These are phyloP conservation scores for Exsudoporus floridanus DNA, from an alignment of 1,284 basidiomycete species.

Conservation along the genomic window DNA sequence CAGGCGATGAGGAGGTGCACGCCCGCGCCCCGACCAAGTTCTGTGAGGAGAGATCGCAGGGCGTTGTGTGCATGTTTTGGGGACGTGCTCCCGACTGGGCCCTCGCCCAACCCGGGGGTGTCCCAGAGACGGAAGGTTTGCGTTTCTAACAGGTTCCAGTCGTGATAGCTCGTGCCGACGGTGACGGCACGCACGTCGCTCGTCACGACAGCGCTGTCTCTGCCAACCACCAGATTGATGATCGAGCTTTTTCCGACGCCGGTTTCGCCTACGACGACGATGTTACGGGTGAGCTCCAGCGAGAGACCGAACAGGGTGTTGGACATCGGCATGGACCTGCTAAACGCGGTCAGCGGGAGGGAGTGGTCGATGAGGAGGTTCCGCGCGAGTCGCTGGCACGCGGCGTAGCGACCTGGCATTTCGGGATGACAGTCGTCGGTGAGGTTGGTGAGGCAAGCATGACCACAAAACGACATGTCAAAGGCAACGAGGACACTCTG, in stretches of 20 bases:
- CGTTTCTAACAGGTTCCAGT: constrained; percentile 19
- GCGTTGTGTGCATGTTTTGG: constrained; percentile 18
- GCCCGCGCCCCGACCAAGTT: constrained; percentile 19
- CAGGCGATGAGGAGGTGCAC: constrained; percentile 30
- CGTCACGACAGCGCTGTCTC: constrained; percentile 11
- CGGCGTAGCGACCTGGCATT: constrained; percentile 16
- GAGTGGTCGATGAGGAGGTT: constrained; percentile 24
- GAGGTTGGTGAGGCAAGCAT: constrained; percentile 29
- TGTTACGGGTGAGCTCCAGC: constrained; percentile 22
- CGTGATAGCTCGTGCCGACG: constrained; percentile 22
- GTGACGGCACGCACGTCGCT: constrained; percentile 26
- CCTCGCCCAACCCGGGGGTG: constrained; percentile 27
- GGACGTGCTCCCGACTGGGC: constrained; percentile 15
- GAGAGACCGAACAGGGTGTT: constrained; percentile 7
- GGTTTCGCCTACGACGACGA: constrained; percentile 29
- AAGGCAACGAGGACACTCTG: not conserved
- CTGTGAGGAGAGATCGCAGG: constrained; percentile 26
- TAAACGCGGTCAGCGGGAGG: constrained; percentile 16
- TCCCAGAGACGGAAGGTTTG: constrained; percentile 32
- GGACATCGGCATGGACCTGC: not conserved
- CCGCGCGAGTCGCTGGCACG: constrained; percentile 21
- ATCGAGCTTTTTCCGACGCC: constrained; percentile 30
- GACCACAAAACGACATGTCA: constrained; percentile 20
- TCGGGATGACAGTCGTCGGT: constrained; percentile 21
- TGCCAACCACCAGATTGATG: constrained; percentile 22